Evolutionary conservation across 768 basidiomycete genomes (phyloP).

Genomic region (Chiua virens): DNA sequence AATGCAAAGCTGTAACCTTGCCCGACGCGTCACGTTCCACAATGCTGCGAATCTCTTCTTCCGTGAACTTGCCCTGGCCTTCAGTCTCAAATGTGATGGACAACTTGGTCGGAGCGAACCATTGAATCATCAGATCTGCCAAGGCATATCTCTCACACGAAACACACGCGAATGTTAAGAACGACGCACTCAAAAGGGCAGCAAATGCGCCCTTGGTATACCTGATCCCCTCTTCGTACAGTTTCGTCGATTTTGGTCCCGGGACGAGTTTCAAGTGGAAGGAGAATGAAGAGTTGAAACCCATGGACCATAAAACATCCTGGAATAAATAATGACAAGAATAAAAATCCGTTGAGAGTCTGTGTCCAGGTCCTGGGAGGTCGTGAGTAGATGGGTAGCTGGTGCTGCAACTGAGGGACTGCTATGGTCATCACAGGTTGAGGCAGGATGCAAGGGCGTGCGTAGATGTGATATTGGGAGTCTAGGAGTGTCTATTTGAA

Average conservation of each 20-base stretch:
- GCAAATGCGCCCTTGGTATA: conserved; percentile 86
- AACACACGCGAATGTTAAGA: not conserved
- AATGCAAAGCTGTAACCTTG: conserved; percentile 54
- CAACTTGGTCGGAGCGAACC: conserved; percentile 78
- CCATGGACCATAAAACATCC: conserved; percentile 70
- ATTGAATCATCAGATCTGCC: conserved; percentile 74
- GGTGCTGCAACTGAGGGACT: conserved; percentile 29
- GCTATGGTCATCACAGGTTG: conserved; percentile 20
- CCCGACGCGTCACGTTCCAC: conserved; percentile 59
- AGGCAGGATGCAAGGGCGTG: not conserved
- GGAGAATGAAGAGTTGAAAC: conserved; percentile 69
- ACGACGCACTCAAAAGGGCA: conserved; percentile 61
- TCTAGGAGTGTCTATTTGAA: conserved; percentile 14
- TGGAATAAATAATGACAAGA: conserved; percentile 55
- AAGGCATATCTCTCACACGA: not conserved
- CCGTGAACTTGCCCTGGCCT: conserved; percentile 62
- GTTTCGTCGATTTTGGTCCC: conserved; percentile 48
- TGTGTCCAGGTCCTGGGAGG: conserved; percentile 55
- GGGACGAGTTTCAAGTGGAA: conserved; percentile 69
- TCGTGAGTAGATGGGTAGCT: conserved; percentile 53
- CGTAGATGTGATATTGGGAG: not conserved
- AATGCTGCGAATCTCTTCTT: conserved; percentile 56
- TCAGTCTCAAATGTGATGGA: conserved; percentile 71
- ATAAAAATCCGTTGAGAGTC: conserved; percentile 49
- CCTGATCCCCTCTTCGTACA: conserved; percentile 71